Evolutionary conservation across 2,329 filamentous ascomycete species (phyloP).

Genomic region (Apiospora aurea): DNA sequence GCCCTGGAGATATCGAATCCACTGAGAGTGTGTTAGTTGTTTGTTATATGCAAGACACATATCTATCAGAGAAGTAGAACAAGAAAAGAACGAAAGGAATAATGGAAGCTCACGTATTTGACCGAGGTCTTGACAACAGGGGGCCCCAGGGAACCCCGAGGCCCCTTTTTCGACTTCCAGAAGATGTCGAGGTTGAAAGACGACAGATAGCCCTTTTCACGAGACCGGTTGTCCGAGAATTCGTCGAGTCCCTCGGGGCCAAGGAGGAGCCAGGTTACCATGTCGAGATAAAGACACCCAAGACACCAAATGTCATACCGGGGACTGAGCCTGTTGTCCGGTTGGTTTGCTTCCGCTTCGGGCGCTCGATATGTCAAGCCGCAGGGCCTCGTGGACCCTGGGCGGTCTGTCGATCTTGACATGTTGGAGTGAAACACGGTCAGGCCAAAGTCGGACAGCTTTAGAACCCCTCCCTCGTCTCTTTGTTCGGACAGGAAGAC

Average conservation of each 20-base stretch:
- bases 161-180: background rate
- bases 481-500: background rate
- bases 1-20: background rate
- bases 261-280: conserved; percentile 2
- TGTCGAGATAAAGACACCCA: conserved; percentile 4
- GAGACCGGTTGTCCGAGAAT: background rate
- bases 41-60: background rate
- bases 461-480: background rate
- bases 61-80: too few relatives aligned
- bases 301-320: conserved; percentile 12
- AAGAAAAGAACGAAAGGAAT: background rate
- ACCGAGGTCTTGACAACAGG: background rate
- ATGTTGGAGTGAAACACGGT: background rate
- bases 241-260: background rate
- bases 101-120: background rate
- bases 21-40: background rate
- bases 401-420: background rate
- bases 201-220: background rate
- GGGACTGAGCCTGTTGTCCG: background rate
- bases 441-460: background rate
- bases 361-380: background rate
- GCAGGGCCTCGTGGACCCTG: background rate
- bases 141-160: background rate
- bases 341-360: background rate
- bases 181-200: background rate